Evolutionary conservation across 352 stramenopile species (phyloP).

Genomic region (Phytopythium litorale): DNA sequence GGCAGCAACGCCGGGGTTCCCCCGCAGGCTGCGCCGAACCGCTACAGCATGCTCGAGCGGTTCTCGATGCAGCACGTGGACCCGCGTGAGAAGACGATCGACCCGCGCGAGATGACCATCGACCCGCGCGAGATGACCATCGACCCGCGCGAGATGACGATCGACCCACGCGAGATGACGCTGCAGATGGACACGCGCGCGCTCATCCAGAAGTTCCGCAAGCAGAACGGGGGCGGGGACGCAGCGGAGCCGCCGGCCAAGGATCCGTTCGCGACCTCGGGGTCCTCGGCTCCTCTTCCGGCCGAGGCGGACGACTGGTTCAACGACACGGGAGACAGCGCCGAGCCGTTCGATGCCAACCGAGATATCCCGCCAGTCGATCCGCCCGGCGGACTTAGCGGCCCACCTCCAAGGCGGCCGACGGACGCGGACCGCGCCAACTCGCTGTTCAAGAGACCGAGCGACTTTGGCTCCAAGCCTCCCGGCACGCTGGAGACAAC

Average conservation of each 20-base stretch:
- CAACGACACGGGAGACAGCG: constrained; percentile 13
- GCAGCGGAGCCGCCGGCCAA: constrained; percentile 17
- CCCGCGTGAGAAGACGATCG: constrained; percentile 4
- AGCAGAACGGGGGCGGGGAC: constrained; percentile 18
- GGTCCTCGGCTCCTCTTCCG: constrained; percentile 13
- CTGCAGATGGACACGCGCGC: constrained; percentile 20
- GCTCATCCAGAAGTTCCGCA: constrained; percentile 27
- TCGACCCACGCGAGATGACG: constrained; percentile 7
- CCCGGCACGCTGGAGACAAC: constrained; percentile 8
- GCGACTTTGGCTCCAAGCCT: constrained; percentile 6
- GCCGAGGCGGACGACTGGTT: constrained; percentile 28
- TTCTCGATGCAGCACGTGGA: constrained; percentile 4
- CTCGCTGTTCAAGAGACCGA: constrained; percentile 15
- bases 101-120: constrained; percentile 6
- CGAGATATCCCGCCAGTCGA: constrained; percentile 1
- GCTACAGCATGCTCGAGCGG: constrained; percentile 8
- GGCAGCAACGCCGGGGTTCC: neutral
- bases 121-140: constrained; percentile 5
- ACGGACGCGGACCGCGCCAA: neutral
- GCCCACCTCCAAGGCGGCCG: neutral
- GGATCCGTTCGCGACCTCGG: constrained; percentile 6
- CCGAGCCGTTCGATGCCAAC: constrained; percentile 5
- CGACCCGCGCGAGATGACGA: constrained; percentile 1
- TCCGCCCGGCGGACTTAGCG: neutral
- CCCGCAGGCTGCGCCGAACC: neutral